Evolutionary conservation across 208 protist species (phyloP), one percentile per base, ranked within the genome.

Genomic region (Novymonas esmeraldas): DNA sequence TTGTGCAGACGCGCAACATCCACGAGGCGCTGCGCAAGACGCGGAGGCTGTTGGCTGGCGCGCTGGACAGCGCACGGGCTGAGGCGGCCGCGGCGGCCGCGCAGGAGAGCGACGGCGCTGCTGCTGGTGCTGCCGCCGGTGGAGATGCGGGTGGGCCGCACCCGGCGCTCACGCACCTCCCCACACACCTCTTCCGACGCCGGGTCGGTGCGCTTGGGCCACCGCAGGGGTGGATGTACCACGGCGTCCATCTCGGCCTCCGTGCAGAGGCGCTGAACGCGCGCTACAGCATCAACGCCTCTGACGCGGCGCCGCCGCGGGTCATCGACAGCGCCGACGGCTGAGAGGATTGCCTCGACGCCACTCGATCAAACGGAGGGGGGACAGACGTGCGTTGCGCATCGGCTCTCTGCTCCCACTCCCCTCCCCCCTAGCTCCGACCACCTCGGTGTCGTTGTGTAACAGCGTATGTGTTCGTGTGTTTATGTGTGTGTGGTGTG

Each of bases 181-280:
- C 89, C 18, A 78, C 85, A 2, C 84, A 91, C 76, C 69, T 85
- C 38, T 89, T 84, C 57, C 66, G 82, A 33, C 82, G 83, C 38
- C 70, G 54, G 64, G n/a, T 28, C 33, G 81, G 74, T 28, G 73
- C 67, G 13, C 64, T 48, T 18, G 87, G 87, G 18, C 84, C 87
- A 4, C 87, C 87, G 39, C 55, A 68, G 6, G 82, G 84, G 13
- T 94, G 81, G 82, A 26, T 38, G 2, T 92, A 94, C 73, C 61
- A 83, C 62, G 79, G 80, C 69, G 62, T 92, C 11, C 81, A 90
- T 61, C 67, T 94, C 20, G 89, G 89, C 49, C 44, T 87, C 34
- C 75, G 83, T 36, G 74, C 88, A 11, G 75, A 82, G 46, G 77
- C 73, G 16, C 60, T 90, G 69, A 76, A 76, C 41, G 85, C 82